Evolutionary conservation across 179 eudicot genomes (phyloP).

Genomic region (Sideroxylon spinosum): DNA sequence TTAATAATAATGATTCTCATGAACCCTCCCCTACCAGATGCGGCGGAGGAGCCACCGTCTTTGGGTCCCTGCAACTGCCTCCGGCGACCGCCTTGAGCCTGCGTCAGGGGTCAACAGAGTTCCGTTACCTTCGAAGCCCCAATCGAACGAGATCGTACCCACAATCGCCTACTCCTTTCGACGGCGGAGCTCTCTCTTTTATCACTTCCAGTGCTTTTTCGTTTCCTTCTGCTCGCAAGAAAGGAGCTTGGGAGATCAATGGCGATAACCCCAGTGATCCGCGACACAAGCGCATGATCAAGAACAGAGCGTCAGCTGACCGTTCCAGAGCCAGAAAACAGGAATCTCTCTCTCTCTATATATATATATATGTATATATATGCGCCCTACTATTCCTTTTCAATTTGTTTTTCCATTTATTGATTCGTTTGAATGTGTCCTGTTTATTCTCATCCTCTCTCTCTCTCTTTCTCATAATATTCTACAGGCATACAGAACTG

Average conservation of each 20-base stretch:
- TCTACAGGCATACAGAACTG: constrained; percentile 35
- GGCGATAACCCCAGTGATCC: constrained; percentile 28
- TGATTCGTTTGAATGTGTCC: background rate
- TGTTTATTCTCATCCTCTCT: too few species aligned
- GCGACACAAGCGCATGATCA: constrained; percentile 43
- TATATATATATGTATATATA: too few species aligned
- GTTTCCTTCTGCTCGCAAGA: constrained; percentile 17
- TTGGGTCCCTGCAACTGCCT: background rate
- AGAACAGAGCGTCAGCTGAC: constrained; percentile 53
- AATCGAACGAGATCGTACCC: constrained; percentile 1
- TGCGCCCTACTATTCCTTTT: too few species aligned
- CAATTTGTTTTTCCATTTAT: too few species aligned
- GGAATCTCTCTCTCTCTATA: constrained; percentile 18
- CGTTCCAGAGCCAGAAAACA: constrained; percentile 51
- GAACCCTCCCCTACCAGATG: background rate
- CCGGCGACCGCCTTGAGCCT: constrained; percentile 1
- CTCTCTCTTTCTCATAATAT: background rate
- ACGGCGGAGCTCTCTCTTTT: background rate
- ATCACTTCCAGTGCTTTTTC: background rate
- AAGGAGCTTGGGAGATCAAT: constrained; percentile 25
- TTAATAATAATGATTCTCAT: too few species aligned
- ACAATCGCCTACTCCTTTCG: background rate
- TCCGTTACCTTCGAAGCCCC: background rate
- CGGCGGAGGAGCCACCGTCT: background rate
- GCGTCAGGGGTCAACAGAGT: background rate